Base-by-base conservation (phyloP, 2,329 filamentous ascomycete genomes). In the Sordariomycetes sp. region DNA sequence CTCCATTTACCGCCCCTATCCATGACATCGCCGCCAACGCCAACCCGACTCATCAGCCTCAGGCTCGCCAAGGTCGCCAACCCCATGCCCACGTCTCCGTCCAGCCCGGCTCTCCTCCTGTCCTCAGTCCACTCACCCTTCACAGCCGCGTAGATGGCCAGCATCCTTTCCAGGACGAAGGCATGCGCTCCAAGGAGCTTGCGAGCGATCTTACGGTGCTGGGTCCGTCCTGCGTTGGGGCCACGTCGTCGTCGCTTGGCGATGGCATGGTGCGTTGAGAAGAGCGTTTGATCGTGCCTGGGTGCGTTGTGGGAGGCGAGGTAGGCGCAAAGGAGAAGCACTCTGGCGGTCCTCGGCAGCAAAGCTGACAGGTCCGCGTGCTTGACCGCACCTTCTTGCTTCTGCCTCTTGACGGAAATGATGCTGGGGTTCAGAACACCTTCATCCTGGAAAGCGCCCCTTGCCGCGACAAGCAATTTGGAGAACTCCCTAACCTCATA, bases 401-500 rank as follows among this genome's bases (percentile, higher is more conserved):
- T 26, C 28, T 12, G 23, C 27, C 16, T 39, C 23, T 10, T 34
- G 37, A 3, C 48, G 12, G 61, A 54, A 12, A 77, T 53, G 40
- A 86, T 75, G 34, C 70, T 71, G 3, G 82, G 79, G 24, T 83
- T 70, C 4, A 90, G 66, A 0, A 80, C 63, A n/a, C 63, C 58
- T 49, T 88, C 83, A 45, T 84, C 75, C 46, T 86, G 81, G 51
- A 90, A 84, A 21, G 85, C 67, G 1, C 68, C 63, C 12, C 82
- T 68, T 18, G 79, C 73, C 2, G 77, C 73, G 32, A 90, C 79
- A 36, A 96, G 71, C 7, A 98, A 66, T 41, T 84, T 81, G 11
- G 84, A 80, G 57, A 95, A 95, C 49, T 95, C 86, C 46, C 82
- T 79, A 8, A 82, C 76, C 2, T 72, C 71, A 46, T 82, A 78